Evolutionary conservation across 371 early-diverging fungal species (phyloP).

Genomic region (Apophysomyces variabilis): DNA sequence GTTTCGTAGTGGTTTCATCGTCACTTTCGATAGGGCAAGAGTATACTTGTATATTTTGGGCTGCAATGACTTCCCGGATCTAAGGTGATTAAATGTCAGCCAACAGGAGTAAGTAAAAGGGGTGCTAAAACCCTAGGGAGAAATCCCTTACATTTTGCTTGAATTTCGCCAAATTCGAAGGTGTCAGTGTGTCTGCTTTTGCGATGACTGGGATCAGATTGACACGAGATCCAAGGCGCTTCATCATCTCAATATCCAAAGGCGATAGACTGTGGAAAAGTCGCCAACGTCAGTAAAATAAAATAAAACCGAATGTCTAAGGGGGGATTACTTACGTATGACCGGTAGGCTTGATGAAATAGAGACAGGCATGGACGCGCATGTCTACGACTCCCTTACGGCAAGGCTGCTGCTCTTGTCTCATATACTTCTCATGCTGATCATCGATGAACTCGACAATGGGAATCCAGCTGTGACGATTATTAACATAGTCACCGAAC

Average conservation of each 20-base stretch:
- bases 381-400: conserved; percentile 69
- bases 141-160: conserved; percentile 66
- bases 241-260: conserved; percentile 91
- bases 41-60: conserved; percentile 78
- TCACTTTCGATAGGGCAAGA: conserved; percentile 80
- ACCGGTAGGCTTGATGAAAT: conserved; percentile 92
- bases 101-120: conserved; percentile 8
- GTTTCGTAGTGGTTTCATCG: conserved; percentile 74
- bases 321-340: conserved; percentile 64
- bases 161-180: conserved; percentile 74
- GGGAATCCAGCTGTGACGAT: conserved; percentile 75
- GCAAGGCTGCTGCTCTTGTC: conserved; percentile 66
- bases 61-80: conserved; percentile 75
- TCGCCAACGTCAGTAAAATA: too few relatives aligned
- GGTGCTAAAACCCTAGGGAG: background rate
- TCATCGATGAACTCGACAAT: conserved; percentile 89
- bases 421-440: conserved; percentile 93
- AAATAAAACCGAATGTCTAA: too few relatives aligned
- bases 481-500: conserved; percentile 88
- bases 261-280: conserved; percentile 70
- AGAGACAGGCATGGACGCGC: conserved; percentile 90
- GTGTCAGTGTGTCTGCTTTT: conserved; percentile 72
- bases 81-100: conserved; percentile 21
- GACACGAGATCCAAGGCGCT: conserved; percentile 76
- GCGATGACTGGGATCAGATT: conserved; percentile 87